Conservation (phyloP, 2,329 filamentous ascomycete genomes). For the Ophiosphaerella korrae region DNA sequence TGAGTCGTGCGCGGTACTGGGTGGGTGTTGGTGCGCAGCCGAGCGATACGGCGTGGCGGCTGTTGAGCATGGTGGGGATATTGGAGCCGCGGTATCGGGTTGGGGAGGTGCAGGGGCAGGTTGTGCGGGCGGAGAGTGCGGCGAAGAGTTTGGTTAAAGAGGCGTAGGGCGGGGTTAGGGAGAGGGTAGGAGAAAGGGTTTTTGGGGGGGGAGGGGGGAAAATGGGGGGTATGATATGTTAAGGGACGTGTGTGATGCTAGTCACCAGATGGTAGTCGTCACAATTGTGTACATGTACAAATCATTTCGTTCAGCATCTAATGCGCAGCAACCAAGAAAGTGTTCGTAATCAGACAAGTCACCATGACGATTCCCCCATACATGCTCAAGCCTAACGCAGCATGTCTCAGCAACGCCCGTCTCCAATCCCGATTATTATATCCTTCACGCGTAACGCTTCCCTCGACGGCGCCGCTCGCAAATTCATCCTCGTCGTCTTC, state of each 20-base stretch:
- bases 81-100: constrained; percentile 46
- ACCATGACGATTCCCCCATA: constrained; percentile 91
- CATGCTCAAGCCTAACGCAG: constrained; percentile 75
- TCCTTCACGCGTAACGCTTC: constrained; percentile 45
- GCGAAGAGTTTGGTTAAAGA: constrained; percentile 35
- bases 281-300: too few species aligned
- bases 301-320: constrained; percentile 34
- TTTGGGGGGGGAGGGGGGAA: too few species aligned
- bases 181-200: neutral
- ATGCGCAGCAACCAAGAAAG: constrained; percentile 71
- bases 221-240: neutral
- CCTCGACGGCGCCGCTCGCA: constrained; percentile 60
- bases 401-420: constrained; percentile 67
- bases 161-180: neutral
- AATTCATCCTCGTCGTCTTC: constrained; percentile 81
- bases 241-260: too few species aligned
- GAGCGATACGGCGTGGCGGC: constrained; percentile 83
- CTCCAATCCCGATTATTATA: constrained; percentile 67
- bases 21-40: constrained; percentile 95
- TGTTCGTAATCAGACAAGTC: constrained; percentile 83
- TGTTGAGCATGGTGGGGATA: constrained; percentile 72
- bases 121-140: constrained; percentile 36
- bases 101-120: constrained; percentile 37
- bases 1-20: constrained; percentile 86
- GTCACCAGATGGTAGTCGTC: too few species aligned